Evolutionary conservation across 2,329 filamentous ascomycete genomes (phyloP).

Genomic region (Dryadomyces sulphureus): DNA sequence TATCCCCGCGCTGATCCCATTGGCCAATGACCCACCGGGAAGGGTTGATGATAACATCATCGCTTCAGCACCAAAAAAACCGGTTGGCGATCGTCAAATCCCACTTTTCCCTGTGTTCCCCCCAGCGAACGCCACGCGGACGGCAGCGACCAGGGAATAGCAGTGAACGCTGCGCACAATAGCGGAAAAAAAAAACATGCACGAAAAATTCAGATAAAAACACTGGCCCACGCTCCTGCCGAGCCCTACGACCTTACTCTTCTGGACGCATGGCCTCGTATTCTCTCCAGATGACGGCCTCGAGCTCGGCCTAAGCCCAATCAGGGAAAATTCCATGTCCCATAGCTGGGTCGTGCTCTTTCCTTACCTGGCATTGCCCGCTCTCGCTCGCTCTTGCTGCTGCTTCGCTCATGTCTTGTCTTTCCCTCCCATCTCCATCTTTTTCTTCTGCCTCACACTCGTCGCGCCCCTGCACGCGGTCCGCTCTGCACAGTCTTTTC

Average conservation of each 20-base stretch:
- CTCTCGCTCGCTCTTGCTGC: not conserved
- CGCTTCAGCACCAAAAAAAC: slow-evolving; percentile 1
- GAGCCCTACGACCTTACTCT: too few relatives aligned
- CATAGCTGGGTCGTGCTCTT: slow-evolving; percentile 9
- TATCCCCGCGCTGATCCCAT: slow-evolving; percentile 6
- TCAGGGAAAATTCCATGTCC: slow-evolving; percentile 4
- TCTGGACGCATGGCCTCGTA: not conserved
- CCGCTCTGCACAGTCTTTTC: not conserved
- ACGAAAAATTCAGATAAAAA: too few relatives aligned
- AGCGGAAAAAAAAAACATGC: too few relatives aligned
- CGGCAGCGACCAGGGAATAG: too few relatives aligned
- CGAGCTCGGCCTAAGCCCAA: slow-evolving; percentile 6
- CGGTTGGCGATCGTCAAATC: not conserved
- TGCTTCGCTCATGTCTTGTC: slow-evolving; percentile 3
- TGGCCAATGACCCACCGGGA: slow-evolving; percentile 10
- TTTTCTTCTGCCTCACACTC: not conserved
- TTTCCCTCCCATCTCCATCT: not conserved
- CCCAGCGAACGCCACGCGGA: not conserved
- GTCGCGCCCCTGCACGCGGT: not conserved
- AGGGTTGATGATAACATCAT: slow-evolving; percentile 10
- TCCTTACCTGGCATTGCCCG: not conserved
- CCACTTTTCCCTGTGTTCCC: not conserved
- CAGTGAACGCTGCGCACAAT: too few relatives aligned
- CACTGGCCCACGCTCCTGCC: too few relatives aligned
- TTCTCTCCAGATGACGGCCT: not conserved